Evolutionary conservation across 768 basidiomycete species (phyloP).

Genomic region (Hygrocybe coccinea): DNA sequence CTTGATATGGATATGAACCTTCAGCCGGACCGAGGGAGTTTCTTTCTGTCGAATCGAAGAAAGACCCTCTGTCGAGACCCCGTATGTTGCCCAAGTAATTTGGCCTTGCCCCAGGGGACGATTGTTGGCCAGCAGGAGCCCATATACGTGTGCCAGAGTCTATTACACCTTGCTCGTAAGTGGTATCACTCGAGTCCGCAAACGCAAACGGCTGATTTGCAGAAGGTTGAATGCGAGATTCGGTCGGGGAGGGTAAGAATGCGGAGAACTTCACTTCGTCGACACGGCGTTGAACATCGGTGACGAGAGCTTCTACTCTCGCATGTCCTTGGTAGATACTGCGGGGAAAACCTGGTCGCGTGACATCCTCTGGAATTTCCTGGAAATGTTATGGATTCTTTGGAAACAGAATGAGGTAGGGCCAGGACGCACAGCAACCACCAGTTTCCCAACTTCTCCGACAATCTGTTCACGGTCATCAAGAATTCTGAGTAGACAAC

Average conservation of each 20-base stretch:
- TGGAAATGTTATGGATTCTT: conserved; percentile 20
- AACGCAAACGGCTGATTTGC: background rate
- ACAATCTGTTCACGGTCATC: conserved; percentile 36
- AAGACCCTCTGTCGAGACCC: conserved; percentile 7
- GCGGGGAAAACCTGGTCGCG: conserved; percentile 74
- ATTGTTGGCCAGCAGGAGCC: background rate
- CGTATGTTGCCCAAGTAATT: conserved; percentile 5
- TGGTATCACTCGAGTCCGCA: background rate
- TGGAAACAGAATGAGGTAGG: background rate
- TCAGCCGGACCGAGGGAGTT: background rate
- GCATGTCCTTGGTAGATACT: conserved; percentile 65
- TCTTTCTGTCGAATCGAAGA: conserved; percentile 4
- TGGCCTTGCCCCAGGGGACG: background rate
- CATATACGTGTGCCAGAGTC: background rate
- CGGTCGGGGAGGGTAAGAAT: background rate
- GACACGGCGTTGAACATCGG: conserved; percentile 57
- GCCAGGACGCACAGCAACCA: conserved; percentile 36
- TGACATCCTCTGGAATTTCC: conserved; percentile 79
- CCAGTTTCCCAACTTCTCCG: conserved; percentile 51
- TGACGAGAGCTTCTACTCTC: conserved; percentile 55
- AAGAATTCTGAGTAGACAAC: background rate
- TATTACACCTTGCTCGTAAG: background rate
- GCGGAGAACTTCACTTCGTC: conserved; percentile 37
- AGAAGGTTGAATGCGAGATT: background rate
- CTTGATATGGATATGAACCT: background rate